Conservation (phyloP, 805 yeast species). For the Saturnispora kantuleensis region DNA sequence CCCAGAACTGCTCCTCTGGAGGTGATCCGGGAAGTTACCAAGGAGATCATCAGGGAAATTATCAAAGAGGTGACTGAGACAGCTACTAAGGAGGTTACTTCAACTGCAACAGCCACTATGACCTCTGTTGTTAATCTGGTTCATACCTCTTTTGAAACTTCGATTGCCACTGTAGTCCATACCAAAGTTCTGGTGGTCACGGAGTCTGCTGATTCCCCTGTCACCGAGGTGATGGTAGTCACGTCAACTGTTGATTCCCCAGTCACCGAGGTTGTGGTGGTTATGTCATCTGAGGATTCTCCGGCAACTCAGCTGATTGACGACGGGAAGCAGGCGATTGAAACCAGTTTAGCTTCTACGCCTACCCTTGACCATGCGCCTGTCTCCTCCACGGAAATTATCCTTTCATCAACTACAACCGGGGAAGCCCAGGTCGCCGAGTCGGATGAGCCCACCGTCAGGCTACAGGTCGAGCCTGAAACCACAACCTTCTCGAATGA, state of each 20-base stretch:
- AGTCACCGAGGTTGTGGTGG: background rate
- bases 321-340: no score
- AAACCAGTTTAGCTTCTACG: no score
- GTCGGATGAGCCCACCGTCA: background rate
- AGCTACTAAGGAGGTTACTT: constrained; percentile 7
- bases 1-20: background rate
- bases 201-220: background rate
- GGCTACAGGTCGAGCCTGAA: background rate
- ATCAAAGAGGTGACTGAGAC: constrained; percentile 8
- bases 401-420: no score
- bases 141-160: background rate
- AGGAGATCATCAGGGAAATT: constrained; percentile 11
- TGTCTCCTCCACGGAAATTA: no score
- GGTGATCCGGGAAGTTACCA: constrained; percentile 3
- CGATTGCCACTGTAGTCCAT: constrained; percentile 1
- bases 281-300: background rate
- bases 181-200: background rate
- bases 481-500: background rate
- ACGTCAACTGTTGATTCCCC: background rate
- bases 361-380: no score
- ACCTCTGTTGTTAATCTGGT: constrained; percentile 4
- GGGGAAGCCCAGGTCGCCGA: no score
- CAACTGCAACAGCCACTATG: constrained; percentile 9
- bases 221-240: background rate
- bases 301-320: background rate